phyloP scores from a whole-genome alignment of 331 rosid genomes.

The Pyracantha coccinea region DNA sequence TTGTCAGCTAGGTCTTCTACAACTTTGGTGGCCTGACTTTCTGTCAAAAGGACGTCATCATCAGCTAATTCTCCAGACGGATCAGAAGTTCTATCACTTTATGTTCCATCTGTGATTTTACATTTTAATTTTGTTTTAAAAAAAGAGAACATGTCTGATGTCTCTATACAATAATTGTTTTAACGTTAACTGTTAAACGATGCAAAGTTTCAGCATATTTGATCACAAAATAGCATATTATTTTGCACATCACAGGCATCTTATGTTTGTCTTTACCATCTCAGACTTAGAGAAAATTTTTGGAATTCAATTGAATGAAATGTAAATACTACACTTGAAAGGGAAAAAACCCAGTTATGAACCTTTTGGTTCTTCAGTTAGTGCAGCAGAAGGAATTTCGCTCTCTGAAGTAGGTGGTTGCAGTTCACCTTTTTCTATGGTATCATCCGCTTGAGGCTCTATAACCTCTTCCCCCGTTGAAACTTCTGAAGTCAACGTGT shows the following conservation, averaged over 20 bases:
- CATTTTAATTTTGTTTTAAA: background rate
- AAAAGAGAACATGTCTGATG: background rate
- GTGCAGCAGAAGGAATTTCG: conserved; percentile 25
- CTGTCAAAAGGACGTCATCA: conserved; percentile 27
- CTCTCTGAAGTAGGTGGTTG: conserved; percentile 27
- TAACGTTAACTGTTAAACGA: background rate
- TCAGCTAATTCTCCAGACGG: conserved; percentile 12
- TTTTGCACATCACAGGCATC: background rate
- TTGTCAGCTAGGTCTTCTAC: conserved; percentile 23
- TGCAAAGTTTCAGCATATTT: background rate
- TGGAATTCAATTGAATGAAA: background rate
- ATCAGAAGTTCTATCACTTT: conserved; percentile 11
- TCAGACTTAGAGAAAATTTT: background rate
- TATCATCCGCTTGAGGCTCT: conserved; percentile 29
- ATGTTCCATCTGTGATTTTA: background rate
- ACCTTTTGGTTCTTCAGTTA: conserved; percentile 42
- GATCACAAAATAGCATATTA: background rate
- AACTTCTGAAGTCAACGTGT: conserved; percentile 23
- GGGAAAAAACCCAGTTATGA: conserved; percentile 4
- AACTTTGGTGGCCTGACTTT: conserved; percentile 29
- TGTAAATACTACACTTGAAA: background rate
- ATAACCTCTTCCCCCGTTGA: conserved; percentile 20
- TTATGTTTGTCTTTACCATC: background rate
- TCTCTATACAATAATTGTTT: background rate
- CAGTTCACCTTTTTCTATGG: conserved; percentile 27